Evolutionary conservation across 164 flowering plant genomes (phyloP).

Genomic region (Nelumbo lutea): DNA sequence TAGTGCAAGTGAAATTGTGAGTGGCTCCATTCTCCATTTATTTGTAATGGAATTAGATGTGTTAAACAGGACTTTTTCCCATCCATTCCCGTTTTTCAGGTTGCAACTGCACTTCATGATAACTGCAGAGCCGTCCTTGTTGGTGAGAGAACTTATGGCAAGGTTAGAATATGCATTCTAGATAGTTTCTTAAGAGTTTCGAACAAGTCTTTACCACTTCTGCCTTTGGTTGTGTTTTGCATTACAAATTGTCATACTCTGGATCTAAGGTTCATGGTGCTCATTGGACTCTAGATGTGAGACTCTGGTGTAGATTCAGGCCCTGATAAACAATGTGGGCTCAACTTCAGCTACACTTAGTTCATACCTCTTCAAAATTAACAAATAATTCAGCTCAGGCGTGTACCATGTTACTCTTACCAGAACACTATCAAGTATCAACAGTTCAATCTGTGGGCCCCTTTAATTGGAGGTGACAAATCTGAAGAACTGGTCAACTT

Average conservation of each 20-base stretch:
- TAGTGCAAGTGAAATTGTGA: slow-evolving; percentile 98
- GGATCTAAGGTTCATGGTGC: neutral
- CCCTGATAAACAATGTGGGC: too few species aligned
- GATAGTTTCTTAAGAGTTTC: neutral
- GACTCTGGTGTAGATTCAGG: too few species aligned
- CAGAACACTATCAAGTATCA: too few species aligned
- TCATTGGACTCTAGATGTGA: too few species aligned
- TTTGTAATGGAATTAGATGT: neutral
- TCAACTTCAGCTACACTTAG: too few species aligned
- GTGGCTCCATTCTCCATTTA: slow-evolving; percentile 18
- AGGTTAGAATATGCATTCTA: slow-evolving; percentile 38
- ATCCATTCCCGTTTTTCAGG: slow-evolving; percentile 37
- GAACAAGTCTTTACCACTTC: neutral
- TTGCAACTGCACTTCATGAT: slow-evolving; percentile 92
- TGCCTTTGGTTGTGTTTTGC: neutral
- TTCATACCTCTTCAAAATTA: too few species aligned
- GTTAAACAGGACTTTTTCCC: too few species aligned
- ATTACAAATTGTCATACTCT: neutral
- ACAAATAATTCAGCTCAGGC: too few species aligned
- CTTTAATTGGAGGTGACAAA: neutral
- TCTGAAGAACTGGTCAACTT: neutral
- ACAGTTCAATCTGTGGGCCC: neutral
- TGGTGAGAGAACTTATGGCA: slow-evolving; percentile 89
- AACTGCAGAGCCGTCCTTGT: slow-evolving; percentile 97
- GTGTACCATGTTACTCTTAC: too few species aligned